These are phyloP conservation scores for Lactarius tabidus DNA, from an alignment of 768 basidiomycete genomes.

Conservation along the genomic window DNA sequence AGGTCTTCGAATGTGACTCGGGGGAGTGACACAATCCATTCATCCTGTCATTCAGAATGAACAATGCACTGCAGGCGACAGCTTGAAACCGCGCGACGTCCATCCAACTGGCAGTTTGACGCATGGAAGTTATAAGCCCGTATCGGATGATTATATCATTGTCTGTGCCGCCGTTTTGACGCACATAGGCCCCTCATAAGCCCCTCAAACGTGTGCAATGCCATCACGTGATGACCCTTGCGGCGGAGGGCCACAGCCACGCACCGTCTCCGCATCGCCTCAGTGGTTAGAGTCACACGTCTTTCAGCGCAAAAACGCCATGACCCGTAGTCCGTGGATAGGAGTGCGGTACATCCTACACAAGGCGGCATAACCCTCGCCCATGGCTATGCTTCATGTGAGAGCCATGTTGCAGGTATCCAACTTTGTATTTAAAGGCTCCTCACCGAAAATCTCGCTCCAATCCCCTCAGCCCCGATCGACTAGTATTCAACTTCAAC, in stretches of 20 bases:
- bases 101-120: neutral
- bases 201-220: no score
- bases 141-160: neutral
- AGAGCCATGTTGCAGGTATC: neutral
- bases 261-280: neutral
- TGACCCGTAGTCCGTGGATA: neutral
- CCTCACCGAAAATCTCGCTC: neutral
- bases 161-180: no score
- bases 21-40: neutral
- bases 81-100: neutral
- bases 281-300: neutral
- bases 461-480: neutral
- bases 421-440: neutral
- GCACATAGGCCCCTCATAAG: no score
- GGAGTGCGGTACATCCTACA: neutral
- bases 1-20: neutral
- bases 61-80: neutral
- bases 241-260: neutral
- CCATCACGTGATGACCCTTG: no score
- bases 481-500: neutral
- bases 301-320: neutral
- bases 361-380: neutral
- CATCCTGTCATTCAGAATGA: neutral
- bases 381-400: neutral
- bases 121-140: neutral